A percentile compares a stretch with the other conserved stretches of the same genome.
These are phyloP conservation scores for Onygenales sp. DNA, from an alignment of 2,329 filamentous ascomycete species.

Conservation along the genomic window DNA sequence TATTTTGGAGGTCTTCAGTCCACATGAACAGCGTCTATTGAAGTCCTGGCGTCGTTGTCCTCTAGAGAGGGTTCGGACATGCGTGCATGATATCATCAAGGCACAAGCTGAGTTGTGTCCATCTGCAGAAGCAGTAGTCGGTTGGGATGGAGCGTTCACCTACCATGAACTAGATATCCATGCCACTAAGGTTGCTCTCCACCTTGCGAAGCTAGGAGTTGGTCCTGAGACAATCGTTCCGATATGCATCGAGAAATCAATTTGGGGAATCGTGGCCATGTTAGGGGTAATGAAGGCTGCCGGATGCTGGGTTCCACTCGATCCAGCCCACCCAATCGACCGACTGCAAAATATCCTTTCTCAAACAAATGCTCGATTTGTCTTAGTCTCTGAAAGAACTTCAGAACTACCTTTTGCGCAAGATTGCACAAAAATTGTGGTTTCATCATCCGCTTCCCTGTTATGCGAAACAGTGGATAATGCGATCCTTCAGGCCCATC, in stretches of 20 bases:
- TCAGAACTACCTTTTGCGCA: neutral
- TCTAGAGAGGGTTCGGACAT: no score
- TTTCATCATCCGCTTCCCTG: neutral
- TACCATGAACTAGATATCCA: constrained; percentile 13
- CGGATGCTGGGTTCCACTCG: constrained; percentile 5
- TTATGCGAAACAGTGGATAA: neutral
- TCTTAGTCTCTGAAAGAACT: neutral
- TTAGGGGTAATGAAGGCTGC: constrained; percentile 7
- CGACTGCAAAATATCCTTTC: neutral
- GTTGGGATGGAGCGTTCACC: neutral
- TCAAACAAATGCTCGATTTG: constrained; percentile 2
- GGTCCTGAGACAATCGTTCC: constrained; percentile 1
- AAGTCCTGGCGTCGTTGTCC: neutral
- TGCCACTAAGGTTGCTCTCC: neutral
- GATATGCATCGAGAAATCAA: constrained; percentile 10
- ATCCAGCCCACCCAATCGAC: constrained; percentile 5
- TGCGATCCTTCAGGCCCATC: neutral
- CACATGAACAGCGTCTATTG: neutral
- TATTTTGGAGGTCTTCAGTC: neutral
- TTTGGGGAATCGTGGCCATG: constrained; percentile 7
- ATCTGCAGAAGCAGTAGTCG: neutral
- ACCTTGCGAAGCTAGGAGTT: neutral
- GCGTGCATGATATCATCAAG: no score
- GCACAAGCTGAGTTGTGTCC: neutral
- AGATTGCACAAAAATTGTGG: neutral